Evolutionary conservation across 768 basidiomycete genomes (phyloP).

Genomic region (Solioccasus polychromus): DNA sequence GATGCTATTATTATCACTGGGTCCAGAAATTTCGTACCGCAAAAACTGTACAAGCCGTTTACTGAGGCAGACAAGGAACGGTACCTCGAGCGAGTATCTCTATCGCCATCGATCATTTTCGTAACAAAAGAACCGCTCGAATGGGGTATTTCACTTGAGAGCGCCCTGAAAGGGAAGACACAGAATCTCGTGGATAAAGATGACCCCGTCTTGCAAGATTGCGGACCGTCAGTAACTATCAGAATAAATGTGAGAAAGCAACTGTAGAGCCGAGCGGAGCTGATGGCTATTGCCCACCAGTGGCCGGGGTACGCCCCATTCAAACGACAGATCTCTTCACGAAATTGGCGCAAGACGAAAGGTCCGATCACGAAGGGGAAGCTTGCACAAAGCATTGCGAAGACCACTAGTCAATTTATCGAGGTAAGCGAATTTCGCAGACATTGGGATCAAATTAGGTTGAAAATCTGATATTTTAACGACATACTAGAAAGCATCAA

Average conservation of each 20-base stretch:
- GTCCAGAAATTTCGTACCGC: constrained; percentile 54
- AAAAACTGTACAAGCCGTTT: constrained; percentile 66
- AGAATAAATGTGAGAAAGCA: constrained; percentile 53
- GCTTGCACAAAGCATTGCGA: constrained; percentile 67
- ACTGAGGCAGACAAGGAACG: constrained; percentile 68
- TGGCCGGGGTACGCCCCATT: constrained; percentile 78
- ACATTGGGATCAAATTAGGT: neutral
- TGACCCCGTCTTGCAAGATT: constrained; percentile 57
- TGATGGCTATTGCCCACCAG: constrained; percentile 32
- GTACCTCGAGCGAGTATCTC: constrained; percentile 63
- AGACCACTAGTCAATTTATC: constrained; percentile 64
- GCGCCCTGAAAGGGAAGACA: constrained; percentile 56
- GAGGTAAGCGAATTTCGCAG: constrained; percentile 35
- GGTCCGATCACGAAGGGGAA: constrained; percentile 69
- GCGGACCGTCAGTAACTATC: constrained; percentile 72
- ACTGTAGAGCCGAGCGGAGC: neutral
- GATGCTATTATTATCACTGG: constrained; percentile 24
- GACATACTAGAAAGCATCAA: constrained; percentile 46
- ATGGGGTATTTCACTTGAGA: constrained; percentile 58
- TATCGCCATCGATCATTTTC: constrained; percentile 64
- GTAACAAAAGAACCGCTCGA: constrained; percentile 48
- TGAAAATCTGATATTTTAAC: neutral
- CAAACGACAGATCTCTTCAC: constrained; percentile 71
- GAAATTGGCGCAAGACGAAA: constrained; percentile 70
- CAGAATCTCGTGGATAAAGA: constrained; percentile 53